Evolutionary conservation across 495 filamentous ascomycete species (phyloP), one percentile per base, ranked within the genome.

Genomic region (Neurospora intermedia): DNA sequence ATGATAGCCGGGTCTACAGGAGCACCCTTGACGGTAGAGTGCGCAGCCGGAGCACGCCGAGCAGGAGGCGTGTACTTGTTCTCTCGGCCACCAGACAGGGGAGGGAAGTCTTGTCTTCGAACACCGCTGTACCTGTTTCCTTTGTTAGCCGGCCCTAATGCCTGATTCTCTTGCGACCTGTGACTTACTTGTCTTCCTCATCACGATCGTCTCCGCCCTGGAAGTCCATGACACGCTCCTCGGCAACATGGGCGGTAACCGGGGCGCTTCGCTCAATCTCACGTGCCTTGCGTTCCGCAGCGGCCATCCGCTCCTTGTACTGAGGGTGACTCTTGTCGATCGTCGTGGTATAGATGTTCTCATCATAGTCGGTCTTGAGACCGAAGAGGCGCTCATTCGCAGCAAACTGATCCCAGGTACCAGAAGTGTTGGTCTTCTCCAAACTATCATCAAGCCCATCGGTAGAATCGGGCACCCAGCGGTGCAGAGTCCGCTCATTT

Each of bases 11-110:
- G 90, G 75, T 95, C 92, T 40, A 91, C 87, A 10, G 93, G 91
- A 74, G 89, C 90, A 38, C 92, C 90, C 75, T 88, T 85, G 69
- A 93, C 91, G 70, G 89, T 93, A 1, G 92, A 83, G 70, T 91
- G 87, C 46, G 86, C 90, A 27, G 91, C 90, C 38, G 92, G 91
- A 40, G 94, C 90, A 75, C 96, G 89, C 72, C 92, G 87, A 15
- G 92, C 94, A 23, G 96, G 96, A 10, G 95, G 94, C 1, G 91
- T 97, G 78, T 98, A 99, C 78, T 91, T 93, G 81, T 92, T 93
- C 71, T 90, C 88, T 13, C 80, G 81, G 54, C 54, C 54, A 73
- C 74, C 82, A 48, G 81, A 74, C 48, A 94, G 83, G 10, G 91
- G 88, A n/a, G 91, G 89, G 77, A 92, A 92, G 31, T 88, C 86